Base-by-base conservation (phyloP, 2,329 filamentous ascomycete species). In the Claviceps sp. region DNA sequence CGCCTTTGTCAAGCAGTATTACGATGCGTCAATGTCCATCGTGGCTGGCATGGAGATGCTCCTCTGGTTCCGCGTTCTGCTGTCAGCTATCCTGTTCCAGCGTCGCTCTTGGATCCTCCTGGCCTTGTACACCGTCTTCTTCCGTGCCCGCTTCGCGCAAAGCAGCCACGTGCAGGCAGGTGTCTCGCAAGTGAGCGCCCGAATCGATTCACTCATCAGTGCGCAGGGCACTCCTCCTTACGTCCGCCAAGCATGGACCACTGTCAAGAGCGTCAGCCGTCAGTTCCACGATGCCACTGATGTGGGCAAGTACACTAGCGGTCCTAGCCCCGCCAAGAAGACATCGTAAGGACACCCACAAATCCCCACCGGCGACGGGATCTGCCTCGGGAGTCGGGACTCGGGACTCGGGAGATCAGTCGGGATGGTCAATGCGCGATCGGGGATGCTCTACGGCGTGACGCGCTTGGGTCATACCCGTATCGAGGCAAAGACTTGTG, bases 1-100 rank as follows among this genome's bases (percentile, higher is more conserved):
- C 60, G 78, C 78, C 62, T 98, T 98, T 63, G 89, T 98, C 68
- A 97, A 97, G 82, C 82, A 89, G 67, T 96, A 97, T 79, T 98
- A 98, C 67, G 93, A 98, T 67, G 73, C 81, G 55, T 95, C 89
- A 70, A 98, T 98, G 93, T 87, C 86, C 53, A 75, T 97, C 55
- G 93, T 98, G 36, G 86, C 91, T 40, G 74, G 77, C 47, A 86
- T 98, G 54, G 93, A 98, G 74, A 88, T 97, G 59, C 71, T 79
- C 42, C 81, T 97, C 54, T 94, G 90, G 84, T 73, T 86, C 69
- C 89, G 93, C 63, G 73, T 98, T 52, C 65, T 94, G 48, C 71
- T 89, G 51, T 85, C 87, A 36, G 88, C 89, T 56, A 71, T 97
- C 57, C 75, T 94, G 60, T 97, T 97, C 80, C 82, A 84, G 72